phyloP scores from a whole-genome alignment of 2,329 filamentous ascomycete genomes.

The Fusarium sp. region DNA sequence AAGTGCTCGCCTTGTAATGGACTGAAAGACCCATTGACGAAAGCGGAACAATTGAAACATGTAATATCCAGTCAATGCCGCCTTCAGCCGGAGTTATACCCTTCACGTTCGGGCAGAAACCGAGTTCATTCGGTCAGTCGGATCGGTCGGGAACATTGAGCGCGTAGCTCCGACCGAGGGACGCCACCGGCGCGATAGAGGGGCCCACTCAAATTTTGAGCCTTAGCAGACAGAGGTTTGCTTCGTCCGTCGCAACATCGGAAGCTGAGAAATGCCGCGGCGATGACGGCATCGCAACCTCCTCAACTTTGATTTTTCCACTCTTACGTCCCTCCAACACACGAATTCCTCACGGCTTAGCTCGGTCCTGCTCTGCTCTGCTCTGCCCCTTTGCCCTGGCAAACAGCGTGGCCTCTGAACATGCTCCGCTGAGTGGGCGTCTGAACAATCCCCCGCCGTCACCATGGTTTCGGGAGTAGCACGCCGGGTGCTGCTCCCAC shows the following conservation, averaged over 20 bases:
- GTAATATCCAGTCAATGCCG: background rate
- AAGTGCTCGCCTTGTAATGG: background rate
- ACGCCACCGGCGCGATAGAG: constrained; percentile 25
- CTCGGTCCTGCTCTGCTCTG: constrained; percentile 1
- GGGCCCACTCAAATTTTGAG: constrained; percentile 40
- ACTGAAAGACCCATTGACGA: background rate
- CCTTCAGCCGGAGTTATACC: constrained; percentile 5
- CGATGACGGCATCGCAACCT: constrained; percentile 50
- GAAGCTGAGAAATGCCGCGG: constrained; percentile 50
- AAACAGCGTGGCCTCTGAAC: constrained; percentile 42
- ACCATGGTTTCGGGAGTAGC: constrained; percentile 63
- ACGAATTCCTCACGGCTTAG: constrained; percentile 7
- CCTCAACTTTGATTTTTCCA: constrained; percentile 37
- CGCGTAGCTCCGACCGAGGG: constrained; percentile 40
- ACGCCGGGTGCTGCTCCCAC: constrained; percentile 63
- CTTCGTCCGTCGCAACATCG: constrained; percentile 41
- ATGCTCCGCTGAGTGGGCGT: constrained; percentile 45
- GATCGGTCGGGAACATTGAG: constrained; percentile 29
- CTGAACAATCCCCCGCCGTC: constrained; percentile 43
- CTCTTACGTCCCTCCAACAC: constrained; percentile 22
- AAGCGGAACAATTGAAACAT: background rate
- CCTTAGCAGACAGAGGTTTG: constrained; percentile 15
- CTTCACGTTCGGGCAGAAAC: constrained; percentile 19
- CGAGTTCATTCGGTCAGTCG: constrained; percentile 31
- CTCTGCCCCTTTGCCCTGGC: constrained; percentile 9